Percentiles rank a stretch among this genome's conserved stretches.
Evolutionary conservation across 2,329 filamentous ascomycete genomes (phyloP).

Genomic region (Diaporthe citri): DNA sequence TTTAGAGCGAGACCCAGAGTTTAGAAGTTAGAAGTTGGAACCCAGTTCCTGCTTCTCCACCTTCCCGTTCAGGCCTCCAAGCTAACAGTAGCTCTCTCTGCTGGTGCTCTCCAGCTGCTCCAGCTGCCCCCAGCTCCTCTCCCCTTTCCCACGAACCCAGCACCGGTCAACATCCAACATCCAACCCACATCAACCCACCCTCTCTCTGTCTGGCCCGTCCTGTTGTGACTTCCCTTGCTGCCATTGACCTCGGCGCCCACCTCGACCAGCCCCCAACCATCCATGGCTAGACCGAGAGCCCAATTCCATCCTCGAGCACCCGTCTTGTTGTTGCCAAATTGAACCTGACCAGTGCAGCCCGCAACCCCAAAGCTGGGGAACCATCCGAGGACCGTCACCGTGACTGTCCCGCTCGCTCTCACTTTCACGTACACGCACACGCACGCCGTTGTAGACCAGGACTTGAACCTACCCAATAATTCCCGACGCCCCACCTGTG

Average conservation of each 20-base stretch:
- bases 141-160: slow-evolving; percentile 22
- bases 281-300: slow-evolving; percentile 22
- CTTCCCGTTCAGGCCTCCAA: slow-evolving; percentile 29
- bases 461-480: slow-evolving; percentile 17
- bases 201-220: neutral
- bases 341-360: slow-evolving; percentile 12
- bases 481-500: slow-evolving; percentile 26
- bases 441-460: neutral
- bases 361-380: neutral
- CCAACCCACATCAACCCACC: slow-evolving; percentile 26
- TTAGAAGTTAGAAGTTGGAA: slow-evolving; percentile 8
- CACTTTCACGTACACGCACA: neutral
- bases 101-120: slow-evolving; percentile 2
- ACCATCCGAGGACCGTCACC: neutral
- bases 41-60: slow-evolving; percentile 24
- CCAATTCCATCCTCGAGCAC: neutral
- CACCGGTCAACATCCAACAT: slow-evolving; percentile 12
- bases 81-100: slow-evolving; percentile 20
- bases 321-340: slow-evolving; percentile 12
- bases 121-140: slow-evolving; percentile 21
- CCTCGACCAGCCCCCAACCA: neutral
- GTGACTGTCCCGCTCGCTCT: neutral
- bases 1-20: neutral
- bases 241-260: slow-evolving; percentile 24
- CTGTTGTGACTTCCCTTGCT: slow-evolving; percentile 13